Base-by-base conservation (phyloP, 176 grass and related monocot genomes). In the Rhynchospora pubera region DNA sequence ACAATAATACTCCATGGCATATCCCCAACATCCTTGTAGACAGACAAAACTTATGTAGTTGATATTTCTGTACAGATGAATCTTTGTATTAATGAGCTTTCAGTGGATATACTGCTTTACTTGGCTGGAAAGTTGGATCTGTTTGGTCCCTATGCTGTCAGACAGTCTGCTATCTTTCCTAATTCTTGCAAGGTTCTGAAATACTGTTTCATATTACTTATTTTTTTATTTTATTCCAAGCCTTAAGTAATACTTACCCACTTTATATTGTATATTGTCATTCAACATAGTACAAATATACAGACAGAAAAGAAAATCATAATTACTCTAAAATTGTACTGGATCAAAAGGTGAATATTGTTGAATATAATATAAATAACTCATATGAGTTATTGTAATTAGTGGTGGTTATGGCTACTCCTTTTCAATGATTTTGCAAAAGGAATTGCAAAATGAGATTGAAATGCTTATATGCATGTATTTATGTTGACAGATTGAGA, bases 91-190 rank as follows among this genome's bases (percentile, higher is more conserved):
- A 90, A 90, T 82, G 90, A 92, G 82, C 86, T 92, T 83, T 90
- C 88, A 58, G 47, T 92, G 81, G 93, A 95, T 85, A 80, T 85
- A 63, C 84, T 95, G 79, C 84, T 95, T 83, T 95, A 95, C 83
- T 85, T 95, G 86, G 84, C 65, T 78, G 93, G 90, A 61, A 95
- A 95, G 67, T 83, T 92, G 70, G 84, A 90, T 43, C 65, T 95
- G 77, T 79, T 90, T 77, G 90, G 93, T 83, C 93, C 93, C 79
- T 95, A 92, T 90, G 88, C 90, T 90, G 90, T 95, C 63, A 85
- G 79, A 89, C 90, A 82, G 51, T 92, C 84, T 63, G 81, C 88
- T 71, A 89, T 92, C 78, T 92, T 95, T 90, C 90, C 93, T 86
- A 92, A 95, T 75, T 92, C 79, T 64, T 95, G 93, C 90, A 90